A percentile compares a stretch with the other conserved stretches of the same genome.
phyloP scores from a whole-genome alignment of 116 monocot species.

The Papilionanthe hybrid region DNA sequence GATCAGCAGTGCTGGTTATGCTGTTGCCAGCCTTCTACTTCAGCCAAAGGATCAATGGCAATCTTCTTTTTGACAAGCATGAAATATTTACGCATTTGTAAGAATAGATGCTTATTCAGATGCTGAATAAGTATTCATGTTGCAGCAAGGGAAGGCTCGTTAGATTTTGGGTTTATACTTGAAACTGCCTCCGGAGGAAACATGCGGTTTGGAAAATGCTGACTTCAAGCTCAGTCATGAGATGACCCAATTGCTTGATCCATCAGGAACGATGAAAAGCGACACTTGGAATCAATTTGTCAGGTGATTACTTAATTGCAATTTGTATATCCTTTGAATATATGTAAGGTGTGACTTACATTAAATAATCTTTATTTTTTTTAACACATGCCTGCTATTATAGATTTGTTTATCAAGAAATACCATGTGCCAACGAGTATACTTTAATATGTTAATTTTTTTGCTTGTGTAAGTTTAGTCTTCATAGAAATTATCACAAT shows the following conservation, averaged over 20 bases:
- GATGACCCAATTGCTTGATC: constrained; percentile 98
- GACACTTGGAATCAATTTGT: constrained; percentile 94
- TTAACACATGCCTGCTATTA: not conserved
- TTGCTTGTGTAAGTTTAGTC: not conserved
- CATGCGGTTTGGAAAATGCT: constrained; percentile 96
- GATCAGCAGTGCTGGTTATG: constrained; percentile 97
- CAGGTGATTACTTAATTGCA: constrained; percentile 29
- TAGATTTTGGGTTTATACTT: constrained; percentile 98
- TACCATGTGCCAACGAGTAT: not conserved
- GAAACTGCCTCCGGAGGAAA: constrained; percentile 96
- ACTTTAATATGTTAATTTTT: not conserved
- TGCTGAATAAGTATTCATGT: constrained; percentile 6
- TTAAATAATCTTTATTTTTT: not conserved
- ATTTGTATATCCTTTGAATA: not conserved
- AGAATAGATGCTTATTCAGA: not conserved
- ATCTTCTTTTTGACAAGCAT: constrained; percentile 93
- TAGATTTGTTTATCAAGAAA: not conserved
- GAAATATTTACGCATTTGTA: not conserved
- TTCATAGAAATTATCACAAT: not conserved
- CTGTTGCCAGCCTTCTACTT: constrained; percentile 93
- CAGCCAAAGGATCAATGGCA: constrained; percentile 99
- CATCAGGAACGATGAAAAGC: constrained; percentile 98
- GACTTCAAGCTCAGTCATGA: constrained; percentile 98
- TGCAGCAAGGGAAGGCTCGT: constrained; percentile 87
- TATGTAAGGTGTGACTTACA: not conserved